phyloP scores from a whole-genome alignment of 1,284 basidiomycete genomes.

The Tilletiopsis washingtonensis region DNA sequence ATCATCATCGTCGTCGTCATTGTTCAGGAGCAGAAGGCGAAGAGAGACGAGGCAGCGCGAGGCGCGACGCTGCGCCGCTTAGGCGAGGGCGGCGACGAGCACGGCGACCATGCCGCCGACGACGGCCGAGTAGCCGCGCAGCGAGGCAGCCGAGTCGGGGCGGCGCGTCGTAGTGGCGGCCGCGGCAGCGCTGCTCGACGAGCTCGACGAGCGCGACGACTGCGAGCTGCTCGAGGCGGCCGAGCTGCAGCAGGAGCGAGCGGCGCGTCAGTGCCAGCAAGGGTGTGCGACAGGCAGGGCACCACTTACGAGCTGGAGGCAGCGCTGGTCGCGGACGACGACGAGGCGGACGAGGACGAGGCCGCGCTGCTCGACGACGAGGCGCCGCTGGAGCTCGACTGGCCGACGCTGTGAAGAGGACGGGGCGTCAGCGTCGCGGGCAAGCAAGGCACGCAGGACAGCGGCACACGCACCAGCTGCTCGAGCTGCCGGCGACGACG shows the following conservation, averaged over 20 bases:
- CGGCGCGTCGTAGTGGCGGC: not conserved
- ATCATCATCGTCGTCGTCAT: no score
- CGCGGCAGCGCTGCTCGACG: not conserved
- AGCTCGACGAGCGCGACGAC: not conserved
- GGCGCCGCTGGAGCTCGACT: not conserved
- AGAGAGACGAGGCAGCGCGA: no score
- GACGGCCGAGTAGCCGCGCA: constrained; percentile 6
- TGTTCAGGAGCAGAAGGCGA: no score
- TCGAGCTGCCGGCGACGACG: not conserved
- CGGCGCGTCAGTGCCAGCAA: no score
- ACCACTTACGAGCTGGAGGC: not conserved
- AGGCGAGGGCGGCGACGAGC: constrained; percentile 5
- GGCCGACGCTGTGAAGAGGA: not conserved
- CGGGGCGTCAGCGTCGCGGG: not conserved
- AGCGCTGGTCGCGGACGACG: not conserved
- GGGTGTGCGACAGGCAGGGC: no score
- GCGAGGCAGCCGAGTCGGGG: constrained; percentile 3
- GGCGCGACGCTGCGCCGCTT: no score
- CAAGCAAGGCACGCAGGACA: not conserved
- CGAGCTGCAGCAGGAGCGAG: not conserved
- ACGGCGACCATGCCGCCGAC: constrained; percentile 6
- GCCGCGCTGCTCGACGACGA: not conserved
- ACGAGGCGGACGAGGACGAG: constrained; percentile 1
- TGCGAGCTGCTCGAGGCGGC: not conserved
- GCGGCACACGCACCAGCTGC: constrained; percentile 1